A percentile compares a stretch with the other conserved stretches of the same genome.
Conservation (phyloP, 1,139 yeast genomes). For the Magnusiomyces tetraspermus region DNA sequence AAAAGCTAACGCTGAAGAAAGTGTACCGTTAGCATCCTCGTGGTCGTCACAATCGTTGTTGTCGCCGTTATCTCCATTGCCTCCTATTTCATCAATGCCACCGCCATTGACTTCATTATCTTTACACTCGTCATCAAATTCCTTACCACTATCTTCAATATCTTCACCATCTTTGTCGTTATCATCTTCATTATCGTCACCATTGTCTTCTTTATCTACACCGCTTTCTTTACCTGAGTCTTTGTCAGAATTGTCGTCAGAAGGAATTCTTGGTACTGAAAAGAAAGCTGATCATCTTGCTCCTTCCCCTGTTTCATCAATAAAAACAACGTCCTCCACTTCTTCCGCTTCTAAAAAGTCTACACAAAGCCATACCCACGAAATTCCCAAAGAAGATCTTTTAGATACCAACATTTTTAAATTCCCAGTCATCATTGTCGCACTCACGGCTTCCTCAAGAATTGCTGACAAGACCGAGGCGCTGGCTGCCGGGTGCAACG, state of each 20-base stretch:
- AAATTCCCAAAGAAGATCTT: background rate
- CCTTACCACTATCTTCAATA: constrained; percentile 4
- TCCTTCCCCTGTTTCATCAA: no score
- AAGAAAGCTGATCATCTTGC: no score
- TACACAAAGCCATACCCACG: background rate
- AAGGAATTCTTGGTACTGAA: background rate
- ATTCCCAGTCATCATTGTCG: constrained; percentile 94
- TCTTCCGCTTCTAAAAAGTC: background rate
- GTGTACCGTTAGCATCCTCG: background rate
- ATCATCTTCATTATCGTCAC: constrained; percentile 4
- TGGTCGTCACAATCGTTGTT: background rate
- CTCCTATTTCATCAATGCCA: no score
- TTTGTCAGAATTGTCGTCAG: background rate
- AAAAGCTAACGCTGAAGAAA: no score
- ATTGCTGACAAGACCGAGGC: constrained; percentile 87
- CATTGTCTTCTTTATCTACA: constrained; percentile 2
- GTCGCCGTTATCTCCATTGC: constrained; percentile 3
- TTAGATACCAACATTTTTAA: no score
- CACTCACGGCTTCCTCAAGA: constrained; percentile 84
- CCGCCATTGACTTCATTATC: background rate
- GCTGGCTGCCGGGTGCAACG: constrained; percentile 93
- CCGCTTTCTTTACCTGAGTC: constrained; percentile 3
- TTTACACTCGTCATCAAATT: constrained; percentile 6
- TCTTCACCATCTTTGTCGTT: background rate
- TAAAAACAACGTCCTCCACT: no score